Percentiles rank a stretch among this genome's conserved stretches.
These are phyloP conservation scores for Aciculosporium take DNA, from an alignment of 2,329 filamentous ascomycete genomes.

Conservation along the genomic window DNA sequence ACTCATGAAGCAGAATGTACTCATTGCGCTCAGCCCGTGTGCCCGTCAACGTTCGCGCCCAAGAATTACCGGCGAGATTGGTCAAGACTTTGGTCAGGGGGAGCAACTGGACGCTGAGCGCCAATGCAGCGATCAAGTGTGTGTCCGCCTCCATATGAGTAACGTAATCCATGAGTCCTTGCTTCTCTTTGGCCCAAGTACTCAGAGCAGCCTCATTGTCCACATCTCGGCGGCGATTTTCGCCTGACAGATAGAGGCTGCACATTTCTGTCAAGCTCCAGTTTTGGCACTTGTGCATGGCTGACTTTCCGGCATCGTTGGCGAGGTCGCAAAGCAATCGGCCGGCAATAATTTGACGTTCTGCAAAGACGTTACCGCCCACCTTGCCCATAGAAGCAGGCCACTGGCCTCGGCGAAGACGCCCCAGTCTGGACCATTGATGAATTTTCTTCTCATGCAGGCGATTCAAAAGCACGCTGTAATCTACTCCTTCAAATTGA, in stretches of 20 bases:
- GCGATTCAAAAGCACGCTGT: slow-evolving; percentile 76
- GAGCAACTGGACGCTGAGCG: slow-evolving; percentile 78
- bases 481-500: slow-evolving; percentile 93
- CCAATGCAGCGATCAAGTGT: slow-evolving; percentile 85
- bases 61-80: slow-evolving; percentile 93
- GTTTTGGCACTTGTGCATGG: slow-evolving; percentile 93
- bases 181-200: slow-evolving; percentile 63
- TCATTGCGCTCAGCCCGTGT: slow-evolving; percentile 96
- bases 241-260: slow-evolving; percentile 65
- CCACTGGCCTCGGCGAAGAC: slow-evolving; percentile 74
- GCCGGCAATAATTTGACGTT: slow-evolving; percentile 78
- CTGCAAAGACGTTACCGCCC: slow-evolving; percentile 81
- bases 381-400: slow-evolving; percentile 73
- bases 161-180: slow-evolving; percentile 84
- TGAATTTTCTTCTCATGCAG: slow-evolving; percentile 82
- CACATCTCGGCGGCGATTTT: slow-evolving; percentile 62
- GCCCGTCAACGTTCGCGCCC: slow-evolving; percentile 89
- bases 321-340: slow-evolving; percentile 84
- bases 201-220: slow-evolving; percentile 80
- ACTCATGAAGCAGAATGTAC: slow-evolving; percentile 96
- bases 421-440: slow-evolving; percentile 86
- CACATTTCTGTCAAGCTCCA: slow-evolving; percentile 99
- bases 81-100: slow-evolving; percentile 90
- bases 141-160: slow-evolving; percentile 91
- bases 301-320: slow-evolving; percentile 92